These are phyloP conservation scores for Colletotrichum sojae DNA, from an alignment of 2,329 filamentous ascomycete genomes.

Conservation along the genomic window DNA sequence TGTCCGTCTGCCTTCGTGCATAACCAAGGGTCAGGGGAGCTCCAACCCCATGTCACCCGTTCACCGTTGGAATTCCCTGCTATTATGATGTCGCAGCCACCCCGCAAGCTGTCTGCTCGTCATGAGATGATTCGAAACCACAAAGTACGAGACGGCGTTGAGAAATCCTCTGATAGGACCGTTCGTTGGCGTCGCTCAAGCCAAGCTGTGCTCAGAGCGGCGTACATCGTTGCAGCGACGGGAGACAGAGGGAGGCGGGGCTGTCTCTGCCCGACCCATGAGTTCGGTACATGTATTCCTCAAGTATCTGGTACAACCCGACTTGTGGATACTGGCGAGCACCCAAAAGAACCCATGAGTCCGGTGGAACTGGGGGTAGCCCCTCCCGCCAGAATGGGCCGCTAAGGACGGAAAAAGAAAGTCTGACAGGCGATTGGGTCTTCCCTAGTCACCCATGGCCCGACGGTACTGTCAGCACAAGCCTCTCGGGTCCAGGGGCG, in stretches of 20 bases:
- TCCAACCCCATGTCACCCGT: constrained; percentile 2
- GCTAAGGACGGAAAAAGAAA: constrained; percentile 43
- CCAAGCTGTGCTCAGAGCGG: constrained; percentile 13
- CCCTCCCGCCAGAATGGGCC: constrained; percentile 42
- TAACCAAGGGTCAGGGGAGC: constrained; percentile 12
- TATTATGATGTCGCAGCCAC: constrained; percentile 16
- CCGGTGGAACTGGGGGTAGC: constrained; percentile 34
- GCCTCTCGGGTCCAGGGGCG: constrained; percentile 33
- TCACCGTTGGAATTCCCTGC: constrained; percentile 11
- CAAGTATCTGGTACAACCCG: constrained; percentile 24
- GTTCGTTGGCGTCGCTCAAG: constrained; percentile 8
- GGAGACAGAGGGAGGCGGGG: constrained; percentile 38
- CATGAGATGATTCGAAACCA: constrained; percentile 19
- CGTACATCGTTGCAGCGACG: neutral
- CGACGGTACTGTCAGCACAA: constrained; percentile 36
- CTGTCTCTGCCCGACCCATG: constrained; percentile 40
- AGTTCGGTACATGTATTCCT: constrained; percentile 35
- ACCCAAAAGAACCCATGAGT: constrained; percentile 35
- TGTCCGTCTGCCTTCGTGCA: constrained; percentile 33
- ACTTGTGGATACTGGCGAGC: constrained; percentile 18
- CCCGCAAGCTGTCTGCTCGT: constrained; percentile 7
- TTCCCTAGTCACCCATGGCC: constrained; percentile 31
- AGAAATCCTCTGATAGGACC: constrained; percentile 7
- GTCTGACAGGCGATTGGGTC: constrained; percentile 40
- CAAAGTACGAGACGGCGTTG: constrained; percentile 7